These are phyloP conservation scores for Lipomyces chichibuensis DNA, from an alignment of 805 yeast species.

Conservation along the genomic window DNA sequence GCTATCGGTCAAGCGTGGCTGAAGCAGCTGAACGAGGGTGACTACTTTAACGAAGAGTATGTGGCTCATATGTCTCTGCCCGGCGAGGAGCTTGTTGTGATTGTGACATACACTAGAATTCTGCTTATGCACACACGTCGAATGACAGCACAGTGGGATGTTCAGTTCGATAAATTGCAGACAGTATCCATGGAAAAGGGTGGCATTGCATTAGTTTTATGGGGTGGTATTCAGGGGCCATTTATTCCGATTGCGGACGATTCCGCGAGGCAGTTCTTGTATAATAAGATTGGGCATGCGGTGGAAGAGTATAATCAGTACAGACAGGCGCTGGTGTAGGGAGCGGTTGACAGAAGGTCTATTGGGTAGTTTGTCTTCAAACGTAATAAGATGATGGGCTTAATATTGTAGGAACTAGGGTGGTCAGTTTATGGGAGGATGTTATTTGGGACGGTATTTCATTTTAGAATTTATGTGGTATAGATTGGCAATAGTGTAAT, in stretches of 20 bases:
- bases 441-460: not conserved
- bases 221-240: slow-evolving; percentile 59
- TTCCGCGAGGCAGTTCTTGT: slow-evolving; percentile 64
- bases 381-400: not conserved
- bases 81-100: slow-evolving; percentile 74
- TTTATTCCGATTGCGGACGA: slow-evolving; percentile 81
- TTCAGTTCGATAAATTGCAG: slow-evolving; percentile 64
- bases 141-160: slow-evolving; percentile 70
- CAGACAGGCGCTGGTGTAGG: slow-evolving; percentile 30
- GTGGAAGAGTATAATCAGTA: slow-evolving; percentile 69
- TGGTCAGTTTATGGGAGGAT: not conserved
- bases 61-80: slow-evolving; percentile 83
- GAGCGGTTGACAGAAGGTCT: not conserved
- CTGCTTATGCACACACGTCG: slow-evolving; percentile 66
- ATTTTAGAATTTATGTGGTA: not conserved
- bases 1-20: slow-evolving; percentile 95
- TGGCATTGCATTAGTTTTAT: slow-evolving; percentile 71
- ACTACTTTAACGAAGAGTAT: slow-evolving; percentile 69
- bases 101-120: slow-evolving; percentile 73
- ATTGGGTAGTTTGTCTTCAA: not conserved
- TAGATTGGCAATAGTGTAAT: not conserved
- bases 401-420: not conserved
- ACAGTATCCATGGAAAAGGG: slow-evolving; percentile 75
- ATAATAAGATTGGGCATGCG: slow-evolving; percentile 74
- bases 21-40: slow-evolving; percentile 80